Percentiles rank a stretch among this genome's conserved stretches.
Conservation (phyloP, 352 stramenopile species). For the Phytophthora hybrid region DNA sequence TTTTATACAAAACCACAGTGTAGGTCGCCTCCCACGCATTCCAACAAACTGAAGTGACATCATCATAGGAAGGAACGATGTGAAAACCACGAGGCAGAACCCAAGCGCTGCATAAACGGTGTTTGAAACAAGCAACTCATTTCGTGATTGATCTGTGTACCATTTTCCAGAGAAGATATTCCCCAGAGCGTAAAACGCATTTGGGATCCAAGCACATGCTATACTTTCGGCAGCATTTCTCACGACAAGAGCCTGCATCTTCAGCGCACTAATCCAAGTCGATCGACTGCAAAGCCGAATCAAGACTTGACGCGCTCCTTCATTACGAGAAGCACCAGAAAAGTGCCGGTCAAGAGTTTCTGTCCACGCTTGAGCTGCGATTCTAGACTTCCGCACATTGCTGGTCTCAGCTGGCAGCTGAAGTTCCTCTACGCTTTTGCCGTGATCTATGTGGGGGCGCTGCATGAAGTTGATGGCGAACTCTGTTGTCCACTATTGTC, state of each 20-base stretch:
- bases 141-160: constrained; percentile 16
- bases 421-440: neutral
- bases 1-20: constrained; percentile 19
- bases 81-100: constrained; percentile 32
- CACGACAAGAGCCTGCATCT: constrained; percentile 9
- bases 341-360: neutral
- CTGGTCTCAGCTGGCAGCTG: neutral
- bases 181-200: constrained; percentile 4
- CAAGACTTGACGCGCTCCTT: neutral
- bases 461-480: neutral
- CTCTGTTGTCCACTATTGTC: neutral
- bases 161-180: constrained; percentile 25
- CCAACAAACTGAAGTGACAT: constrained; percentile 16
- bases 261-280: constrained; percentile 7
- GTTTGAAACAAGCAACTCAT: constrained; percentile 17
- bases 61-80: constrained; percentile 20
- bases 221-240: constrained; percentile 16
- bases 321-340: neutral
- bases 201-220: constrained; percentile 19
- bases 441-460: neutral
- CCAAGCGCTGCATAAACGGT: constrained; percentile 8
- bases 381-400: neutral
- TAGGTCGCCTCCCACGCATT: constrained; percentile 8
- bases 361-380: neutral
- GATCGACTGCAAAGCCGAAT: constrained; percentile 1